These are phyloP conservation scores for Zasmidium citrigriseum DNA, from an alignment of 2,329 filamentous ascomycete genomes.

Conservation along the genomic window DNA sequence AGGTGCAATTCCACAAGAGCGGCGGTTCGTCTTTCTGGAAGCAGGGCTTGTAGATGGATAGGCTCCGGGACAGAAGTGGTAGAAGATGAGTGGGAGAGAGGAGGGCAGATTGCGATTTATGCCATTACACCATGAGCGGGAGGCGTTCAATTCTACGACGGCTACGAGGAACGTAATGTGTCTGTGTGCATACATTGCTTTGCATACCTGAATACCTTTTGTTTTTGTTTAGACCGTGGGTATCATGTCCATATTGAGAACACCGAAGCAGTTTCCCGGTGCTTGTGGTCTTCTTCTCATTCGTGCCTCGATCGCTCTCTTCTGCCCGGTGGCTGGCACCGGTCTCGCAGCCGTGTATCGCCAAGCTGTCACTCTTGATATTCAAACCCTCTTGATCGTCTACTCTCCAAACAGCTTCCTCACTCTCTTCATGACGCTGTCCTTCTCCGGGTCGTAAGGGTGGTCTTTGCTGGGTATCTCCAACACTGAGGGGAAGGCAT, in stretches of 20 bases:
- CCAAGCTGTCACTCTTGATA: too few species aligned
- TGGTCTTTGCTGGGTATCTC: constrained; percentile 99
- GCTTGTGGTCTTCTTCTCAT: neutral
- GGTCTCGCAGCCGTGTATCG: too few species aligned
- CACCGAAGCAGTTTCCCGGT: neutral
- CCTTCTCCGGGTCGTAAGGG: constrained; percentile 98
- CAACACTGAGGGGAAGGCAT: constrained; percentile 91
- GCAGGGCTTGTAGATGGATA: constrained; percentile 22
- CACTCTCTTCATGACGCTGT: constrained; percentile 91
- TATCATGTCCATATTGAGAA: constrained; percentile 1
- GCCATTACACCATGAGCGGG: neutral
- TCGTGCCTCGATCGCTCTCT: too few species aligned
- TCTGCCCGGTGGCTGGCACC: too few species aligned
- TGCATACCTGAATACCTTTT: neutral
- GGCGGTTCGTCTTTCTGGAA: constrained; percentile 24
- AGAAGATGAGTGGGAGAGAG: neutral
- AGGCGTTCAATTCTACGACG: constrained; percentile 7
- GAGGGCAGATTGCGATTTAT: neutral
- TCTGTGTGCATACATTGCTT: neutral
- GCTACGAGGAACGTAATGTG: constrained; percentile 12
- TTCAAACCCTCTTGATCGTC: neutral
- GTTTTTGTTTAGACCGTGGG: constrained; percentile 1
- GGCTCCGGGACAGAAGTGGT: neutral
- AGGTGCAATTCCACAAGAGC: constrained; percentile 61
- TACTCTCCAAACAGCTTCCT: constrained; percentile 71